These are phyloP conservation scores for Amanita polypyramis DNA, from an alignment of 768 basidiomycete genomes.

Conservation along the genomic window DNA sequence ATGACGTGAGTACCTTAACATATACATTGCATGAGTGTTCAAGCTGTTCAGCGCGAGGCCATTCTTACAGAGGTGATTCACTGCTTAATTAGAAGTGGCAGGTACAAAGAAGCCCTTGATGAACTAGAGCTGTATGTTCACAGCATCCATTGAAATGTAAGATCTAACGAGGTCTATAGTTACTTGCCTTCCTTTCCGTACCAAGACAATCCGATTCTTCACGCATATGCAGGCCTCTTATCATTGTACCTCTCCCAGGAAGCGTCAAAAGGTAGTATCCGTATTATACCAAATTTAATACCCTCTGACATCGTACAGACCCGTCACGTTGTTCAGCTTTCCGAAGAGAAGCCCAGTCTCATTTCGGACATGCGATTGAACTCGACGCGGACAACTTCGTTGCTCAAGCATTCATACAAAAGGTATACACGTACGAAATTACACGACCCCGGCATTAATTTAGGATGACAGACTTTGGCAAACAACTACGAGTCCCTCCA, in stretches of 20 bases:
- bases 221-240: conserved; percentile 75
- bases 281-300: not conserved
- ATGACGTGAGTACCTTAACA: conserved; percentile 38
- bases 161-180: conserved; percentile 25
- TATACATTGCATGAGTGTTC: not conserved
- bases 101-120: conserved; percentile 64
- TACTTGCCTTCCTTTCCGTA: conserved; percentile 86
- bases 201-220: conserved; percentile 69
- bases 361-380: conserved; percentile 51
- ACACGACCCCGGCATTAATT: not conserved
- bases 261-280: not conserved
- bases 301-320: not conserved
- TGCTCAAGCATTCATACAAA: conserved; percentile 40
- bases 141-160: not conserved
- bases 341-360: conserved; percentile 47
- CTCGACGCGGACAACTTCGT: conserved; percentile 51
- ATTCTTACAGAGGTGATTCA: conserved; percentile 72
- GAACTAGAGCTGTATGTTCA: conserved; percentile 71
- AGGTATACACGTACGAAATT: conserved; percentile 23
- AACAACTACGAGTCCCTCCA: not conserved
- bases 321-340: conserved; percentile 19
- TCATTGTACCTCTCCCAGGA: conserved; percentile 52
- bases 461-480: not conserved
- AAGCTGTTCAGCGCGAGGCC: conserved; percentile 45
- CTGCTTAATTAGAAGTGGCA: conserved; percentile 45